phyloP scores from a whole-genome alignment of 306 rosid species.

The Nissolia schottii region DNA sequence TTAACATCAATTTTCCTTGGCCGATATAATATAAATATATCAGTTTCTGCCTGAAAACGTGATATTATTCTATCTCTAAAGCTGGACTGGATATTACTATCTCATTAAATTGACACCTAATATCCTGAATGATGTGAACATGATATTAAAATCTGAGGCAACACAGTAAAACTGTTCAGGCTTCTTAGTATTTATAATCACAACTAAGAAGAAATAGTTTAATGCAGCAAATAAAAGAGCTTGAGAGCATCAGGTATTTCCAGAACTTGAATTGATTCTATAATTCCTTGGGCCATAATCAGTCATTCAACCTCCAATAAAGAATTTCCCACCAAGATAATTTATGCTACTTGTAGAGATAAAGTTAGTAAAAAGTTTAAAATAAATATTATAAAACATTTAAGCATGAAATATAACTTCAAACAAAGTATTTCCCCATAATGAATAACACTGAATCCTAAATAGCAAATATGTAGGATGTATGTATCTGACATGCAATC shows the following conservation, averaged over 20 bases:
- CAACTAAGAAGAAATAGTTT: background rate
- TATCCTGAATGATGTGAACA: background rate
- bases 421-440: background rate
- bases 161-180: background rate
- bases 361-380: background rate
- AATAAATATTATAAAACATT: background rate
- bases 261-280: slow-evolving; percentile 9
- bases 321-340: background rate
- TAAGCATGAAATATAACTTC: background rate
- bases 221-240: background rate
- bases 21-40: background rate
- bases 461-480: background rate
- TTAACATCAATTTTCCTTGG: background rate
- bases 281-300: background rate
- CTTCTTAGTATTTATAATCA: background rate
- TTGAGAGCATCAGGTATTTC: background rate
- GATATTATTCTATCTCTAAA: background rate
- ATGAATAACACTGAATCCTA: background rate
- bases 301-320: background rate
- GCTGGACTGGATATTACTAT: background rate
- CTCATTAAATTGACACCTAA: background rate
- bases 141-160: background rate
- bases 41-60: background rate
- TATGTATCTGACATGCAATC: background rate
- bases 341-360: background rate